A percentile compares a stretch with the other conserved stretches of the same genome.
Evolutionary conservation across 495 filamentous ascomycete species (phyloP).

Genomic region (Trichocladium antarcticum): DNA sequence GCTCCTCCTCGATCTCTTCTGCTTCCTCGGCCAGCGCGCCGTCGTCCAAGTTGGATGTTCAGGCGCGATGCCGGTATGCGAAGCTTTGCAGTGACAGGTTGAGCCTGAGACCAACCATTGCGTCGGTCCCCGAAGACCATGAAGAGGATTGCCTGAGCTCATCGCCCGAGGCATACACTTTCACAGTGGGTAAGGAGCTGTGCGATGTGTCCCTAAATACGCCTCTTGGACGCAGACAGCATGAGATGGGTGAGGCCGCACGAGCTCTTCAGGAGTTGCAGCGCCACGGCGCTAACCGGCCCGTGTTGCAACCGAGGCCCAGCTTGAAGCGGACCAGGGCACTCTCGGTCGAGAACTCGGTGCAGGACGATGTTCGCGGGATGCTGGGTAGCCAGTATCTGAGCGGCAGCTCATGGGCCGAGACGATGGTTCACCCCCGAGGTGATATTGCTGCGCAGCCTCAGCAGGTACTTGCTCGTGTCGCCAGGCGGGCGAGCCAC

Average conservation of each 20-base stretch:
- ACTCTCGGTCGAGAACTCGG: constrained; percentile 50
- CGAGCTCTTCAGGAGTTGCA: constrained; percentile 56
- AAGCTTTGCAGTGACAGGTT: constrained; percentile 48
- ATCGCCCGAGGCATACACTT: constrained; percentile 52
- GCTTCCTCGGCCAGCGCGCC: constrained; percentile 58
- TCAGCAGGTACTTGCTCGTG: constrained; percentile 30
- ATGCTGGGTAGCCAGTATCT: constrained; percentile 33
- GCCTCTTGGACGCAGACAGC: constrained; percentile 32
- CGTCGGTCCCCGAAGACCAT: constrained; percentile 42
- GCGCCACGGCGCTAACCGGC: constrained; percentile 27
- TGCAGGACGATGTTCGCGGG: constrained; percentile 67
- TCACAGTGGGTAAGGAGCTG: constrained; percentile 43
- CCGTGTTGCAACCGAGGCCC: constrained; percentile 22
- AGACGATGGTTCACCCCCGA: constrained; percentile 22
- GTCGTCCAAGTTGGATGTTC: constrained; percentile 58
- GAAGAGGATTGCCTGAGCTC: constrained; percentile 46
- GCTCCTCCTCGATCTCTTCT: constrained; percentile 64
- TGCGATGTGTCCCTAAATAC: constrained; percentile 42
- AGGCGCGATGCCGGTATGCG: constrained; percentile 73
- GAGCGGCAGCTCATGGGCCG: constrained; percentile 25
- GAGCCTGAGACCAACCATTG: constrained; percentile 35
- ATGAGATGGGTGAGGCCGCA: constrained; percentile 49
- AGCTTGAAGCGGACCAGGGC: constrained; percentile 59
- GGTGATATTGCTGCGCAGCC: neutral
- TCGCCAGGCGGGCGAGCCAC: constrained; percentile 29